A percentile compares a stretch with the other conserved stretches of the same genome.
phyloP scores from a whole-genome alignment of 208 protist species.

The Sergeia podlipaevii region DNA sequence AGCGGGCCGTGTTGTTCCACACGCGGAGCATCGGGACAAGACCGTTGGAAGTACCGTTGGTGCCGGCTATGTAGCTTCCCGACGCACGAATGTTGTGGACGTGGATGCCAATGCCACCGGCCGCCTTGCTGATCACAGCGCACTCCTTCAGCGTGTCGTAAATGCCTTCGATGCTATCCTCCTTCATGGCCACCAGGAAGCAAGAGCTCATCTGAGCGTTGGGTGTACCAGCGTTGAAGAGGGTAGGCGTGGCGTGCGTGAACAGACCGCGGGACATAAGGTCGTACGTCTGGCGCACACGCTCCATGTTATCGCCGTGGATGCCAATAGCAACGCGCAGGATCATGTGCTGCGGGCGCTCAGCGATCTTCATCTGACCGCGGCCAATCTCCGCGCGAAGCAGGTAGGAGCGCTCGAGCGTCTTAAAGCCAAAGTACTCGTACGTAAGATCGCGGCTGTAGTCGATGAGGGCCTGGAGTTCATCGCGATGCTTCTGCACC shows the following conservation, averaged over 20 bases:
- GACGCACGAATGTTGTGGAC: conserved; percentile 96
- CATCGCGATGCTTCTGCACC: conserved; percentile 72
- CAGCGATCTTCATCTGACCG: conserved; percentile 84
- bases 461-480: conserved; percentile 92
- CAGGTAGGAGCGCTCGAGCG: conserved; percentile 98
- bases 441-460: conserved; percentile 96
- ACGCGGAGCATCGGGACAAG: conserved; percentile 99
- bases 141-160: conserved; percentile 99
- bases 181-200: conserved; percentile 98
- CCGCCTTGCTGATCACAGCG: conserved; percentile 97
- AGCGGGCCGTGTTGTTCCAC: conserved; percentile 99
- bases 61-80: conserved; percentile 98
- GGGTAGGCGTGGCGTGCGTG: conserved; percentile 98
- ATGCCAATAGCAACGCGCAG: conserved; percentile 98
- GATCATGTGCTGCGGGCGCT: conserved; percentile 99
- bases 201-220: conserved; percentile 97
- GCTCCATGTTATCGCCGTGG: conserved; percentile 90
- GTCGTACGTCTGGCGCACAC: conserved; percentile 96
- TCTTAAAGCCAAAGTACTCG: conserved; percentile 99
- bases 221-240: conserved; percentile 98
- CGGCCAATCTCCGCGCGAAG: conserved; percentile 86
- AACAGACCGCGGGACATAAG: conserved; percentile 93
- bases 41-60: conserved; percentile 97
- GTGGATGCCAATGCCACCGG: conserved; percentile 98
- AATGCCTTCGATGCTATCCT: conserved; percentile 99